These are phyloP conservation scores for Fraxinus cuspidata DNA, from an alignment of 257 asterid species.

Conservation along the genomic window DNA sequence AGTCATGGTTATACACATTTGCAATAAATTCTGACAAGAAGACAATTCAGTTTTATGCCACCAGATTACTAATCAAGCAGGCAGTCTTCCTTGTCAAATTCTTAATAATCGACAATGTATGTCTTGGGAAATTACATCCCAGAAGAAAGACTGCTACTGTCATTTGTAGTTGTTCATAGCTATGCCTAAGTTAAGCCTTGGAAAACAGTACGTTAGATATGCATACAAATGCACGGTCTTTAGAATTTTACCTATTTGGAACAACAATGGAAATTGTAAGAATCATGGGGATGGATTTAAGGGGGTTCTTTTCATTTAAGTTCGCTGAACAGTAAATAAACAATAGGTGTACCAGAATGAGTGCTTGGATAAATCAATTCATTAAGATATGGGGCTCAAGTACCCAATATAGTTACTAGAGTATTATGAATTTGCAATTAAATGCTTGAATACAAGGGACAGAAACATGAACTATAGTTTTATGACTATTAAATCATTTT, in stretches of 20 bases:
- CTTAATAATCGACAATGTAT: not conserved
- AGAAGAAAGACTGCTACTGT: not conserved
- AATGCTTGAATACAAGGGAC: too few relatives aligned
- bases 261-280: not conserved
- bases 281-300: too few relatives aligned
- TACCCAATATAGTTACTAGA: too few relatives aligned
- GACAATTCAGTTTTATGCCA: not conserved
- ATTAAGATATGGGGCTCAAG: too few relatives aligned
- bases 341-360: not conserved
- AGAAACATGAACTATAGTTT: too few relatives aligned
- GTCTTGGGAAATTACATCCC: not conserved
- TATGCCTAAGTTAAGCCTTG: not conserved
- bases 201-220: not conserved
- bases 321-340: too few relatives aligned
- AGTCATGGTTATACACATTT: conserved; percentile 43
- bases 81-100: not conserved
- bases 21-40: conserved; percentile 32
- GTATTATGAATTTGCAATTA: too few relatives aligned
- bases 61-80: not conserved
- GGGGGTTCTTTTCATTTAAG: too few relatives aligned
- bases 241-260: not conserved
- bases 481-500: too few relatives aligned
- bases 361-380: too few relatives aligned
- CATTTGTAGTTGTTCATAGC: not conserved
- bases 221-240: too few relatives aligned